Evolutionary conservation across 2,329 filamentous ascomycete species (phyloP), one percentile per base, ranked within the genome.

Genomic region (Geoglossum cookeanum): DNA sequence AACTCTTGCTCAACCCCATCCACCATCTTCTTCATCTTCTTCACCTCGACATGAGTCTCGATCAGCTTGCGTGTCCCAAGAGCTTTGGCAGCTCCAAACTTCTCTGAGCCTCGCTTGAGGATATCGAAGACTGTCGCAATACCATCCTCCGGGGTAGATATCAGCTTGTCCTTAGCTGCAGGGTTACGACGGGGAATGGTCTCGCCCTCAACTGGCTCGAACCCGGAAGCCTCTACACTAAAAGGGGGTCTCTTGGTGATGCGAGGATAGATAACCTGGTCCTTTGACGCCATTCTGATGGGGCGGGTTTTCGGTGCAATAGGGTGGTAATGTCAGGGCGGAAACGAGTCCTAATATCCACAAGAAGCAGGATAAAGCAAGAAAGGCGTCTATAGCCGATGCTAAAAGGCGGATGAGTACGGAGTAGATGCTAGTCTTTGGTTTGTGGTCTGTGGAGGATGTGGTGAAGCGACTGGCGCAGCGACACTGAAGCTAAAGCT

Each of bases 1-100:
- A 92, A 80, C 72, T 90, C 80, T 62, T 77, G 75, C 69, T 88
- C 78, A 68, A 85, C 78, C 63, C 89, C 89, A 65, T 94, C 86
- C 58, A 94, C 74, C 55, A 87, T 77, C 78, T 94, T 95, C 77
- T 89, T 85, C 63, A 95, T 74, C 77, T 88, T 92, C 75, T 91
- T 94, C 63, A 78, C 83, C 75, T 95, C 89, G 64, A 79, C 79
- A 70, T 94, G 88, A 52, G 83, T 80, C 69, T 83, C 76, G 70
- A 95, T 69, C 58, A 94, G 77, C 68, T 79, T 83, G 61, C 89
- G 82, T 65, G 76, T 77, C 63, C 85, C 89, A 60, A 87, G 74
- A 59, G 81, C 82, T 59, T 78, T 76, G 65, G 81, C 76, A 65
- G 81, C 77, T 59, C 78, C 77, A 65, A 80, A 83, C 59, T 77